phyloP scores from a whole-genome alignment of 805 yeast genomes.

The Suhomyces vadensis region DNA sequence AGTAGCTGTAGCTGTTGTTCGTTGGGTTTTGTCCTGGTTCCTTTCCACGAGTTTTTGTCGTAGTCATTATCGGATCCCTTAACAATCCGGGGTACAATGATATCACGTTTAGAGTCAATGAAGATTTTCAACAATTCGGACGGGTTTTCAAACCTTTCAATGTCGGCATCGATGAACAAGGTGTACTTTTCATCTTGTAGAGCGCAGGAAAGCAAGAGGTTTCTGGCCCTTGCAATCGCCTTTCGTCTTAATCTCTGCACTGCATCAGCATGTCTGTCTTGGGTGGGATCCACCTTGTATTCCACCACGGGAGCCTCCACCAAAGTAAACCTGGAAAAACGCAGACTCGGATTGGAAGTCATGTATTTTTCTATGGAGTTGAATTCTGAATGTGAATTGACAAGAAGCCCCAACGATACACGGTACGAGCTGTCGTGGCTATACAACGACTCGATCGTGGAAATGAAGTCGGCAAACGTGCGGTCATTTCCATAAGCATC shows the following conservation, averaged over 20 bases:
- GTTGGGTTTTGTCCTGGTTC: slow-evolving; percentile 34
- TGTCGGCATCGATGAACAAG: slow-evolving; percentile 40
- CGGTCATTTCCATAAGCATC: slow-evolving; percentile 35
- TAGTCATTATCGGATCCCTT: slow-evolving; percentile 28
- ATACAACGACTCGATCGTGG: slow-evolving; percentile 25
- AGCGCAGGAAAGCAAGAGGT: slow-evolving; percentile 31
- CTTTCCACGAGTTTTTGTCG: slow-evolving; percentile 44
- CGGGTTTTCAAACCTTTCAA: slow-evolving; percentile 23
- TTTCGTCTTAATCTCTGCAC: slow-evolving; percentile 38
- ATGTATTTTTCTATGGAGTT: slow-evolving; percentile 20
- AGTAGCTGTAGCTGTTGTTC: slow-evolving; percentile 25
- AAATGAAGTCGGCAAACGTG: slow-evolving; percentile 32
- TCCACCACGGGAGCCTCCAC: slow-evolving; percentile 39
- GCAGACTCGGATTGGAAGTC: slow-evolving; percentile 10
- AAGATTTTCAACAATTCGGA: slow-evolving; percentile 22
- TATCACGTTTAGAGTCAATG: slow-evolving; percentile 30
- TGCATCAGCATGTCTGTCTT: slow-evolving; percentile 25
- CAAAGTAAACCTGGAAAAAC: slow-evolving; percentile 22
- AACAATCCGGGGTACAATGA: slow-evolving; percentile 38
- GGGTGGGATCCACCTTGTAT: slow-evolving; percentile 15
- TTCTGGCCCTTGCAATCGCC: slow-evolving; percentile 38
- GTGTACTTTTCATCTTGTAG: slow-evolving; percentile 33
- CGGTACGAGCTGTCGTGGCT: not conserved
- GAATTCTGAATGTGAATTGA: slow-evolving; percentile 32
- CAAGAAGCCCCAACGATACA: slow-evolving; percentile 30